Conservation (phyloP, 2,329 filamentous ascomycete genomes). For the Boeremia exigua region DNA sequence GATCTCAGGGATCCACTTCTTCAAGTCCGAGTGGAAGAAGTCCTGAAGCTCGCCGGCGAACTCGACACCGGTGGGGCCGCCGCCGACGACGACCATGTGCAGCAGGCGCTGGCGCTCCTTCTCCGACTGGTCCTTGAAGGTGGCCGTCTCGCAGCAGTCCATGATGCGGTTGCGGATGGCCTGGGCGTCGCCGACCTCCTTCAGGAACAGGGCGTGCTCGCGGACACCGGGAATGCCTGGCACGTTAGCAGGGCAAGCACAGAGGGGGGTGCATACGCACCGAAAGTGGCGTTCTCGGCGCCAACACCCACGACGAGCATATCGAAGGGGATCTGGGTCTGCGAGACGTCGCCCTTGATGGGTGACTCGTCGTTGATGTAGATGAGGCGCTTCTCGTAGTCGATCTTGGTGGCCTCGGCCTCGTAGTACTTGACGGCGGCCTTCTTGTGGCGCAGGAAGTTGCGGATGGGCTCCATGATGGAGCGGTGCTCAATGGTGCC, state of each 20-base stretch:
- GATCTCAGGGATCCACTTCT: constrained; percentile 97
- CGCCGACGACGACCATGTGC: constrained; percentile 89
- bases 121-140: constrained; percentile 91
- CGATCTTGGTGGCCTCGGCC: constrained; percentile 94
- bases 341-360: constrained; percentile 79
- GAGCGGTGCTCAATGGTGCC: constrained; percentile 98
- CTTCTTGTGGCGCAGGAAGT: constrained; percentile 94
- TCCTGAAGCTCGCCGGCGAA: constrained; percentile 98
- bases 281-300: constrained; percentile 98
- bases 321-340: constrained; percentile 94
- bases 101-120: constrained; percentile 92
- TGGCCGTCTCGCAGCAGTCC: constrained; percentile 98
- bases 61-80: constrained; percentile 95
- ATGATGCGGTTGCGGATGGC: constrained; percentile 98
- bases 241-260: background rate
- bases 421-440: constrained; percentile 95
- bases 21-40: constrained; percentile 98
- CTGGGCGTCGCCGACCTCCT: constrained; percentile 97
- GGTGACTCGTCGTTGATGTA: constrained; percentile 92
- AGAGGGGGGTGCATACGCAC: constrained; percentile 40
- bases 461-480: constrained; percentile 98
- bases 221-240: constrained; percentile 85
- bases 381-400: constrained; percentile 87
- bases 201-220: constrained; percentile 96
- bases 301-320: constrained; percentile 98